phyloP scores from a whole-genome alignment of 345 rosid genomes.

The Gossypium mustelinum region DNA sequence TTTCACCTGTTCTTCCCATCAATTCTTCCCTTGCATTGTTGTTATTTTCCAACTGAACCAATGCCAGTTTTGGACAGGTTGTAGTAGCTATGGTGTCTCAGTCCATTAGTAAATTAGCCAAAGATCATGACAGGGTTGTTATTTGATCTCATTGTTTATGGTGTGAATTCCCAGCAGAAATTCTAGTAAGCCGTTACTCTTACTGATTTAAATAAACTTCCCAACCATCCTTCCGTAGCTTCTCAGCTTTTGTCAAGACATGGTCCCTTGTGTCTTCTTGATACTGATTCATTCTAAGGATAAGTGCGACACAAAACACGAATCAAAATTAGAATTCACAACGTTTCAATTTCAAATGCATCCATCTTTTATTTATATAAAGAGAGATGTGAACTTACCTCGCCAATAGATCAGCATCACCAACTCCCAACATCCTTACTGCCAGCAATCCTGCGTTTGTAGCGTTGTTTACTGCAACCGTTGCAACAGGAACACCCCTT shows the following conservation, averaged over 20 bases:
- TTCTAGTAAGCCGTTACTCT: background rate
- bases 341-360: background rate
- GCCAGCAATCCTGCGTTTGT: conserved; percentile 85
- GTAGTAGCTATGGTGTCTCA: conserved; percentile 1
- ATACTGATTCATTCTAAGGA: conserved; percentile 79
- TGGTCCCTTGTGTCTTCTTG: conserved; percentile 74
- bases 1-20: background rate
- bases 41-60: background rate
- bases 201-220: conserved; percentile 54
- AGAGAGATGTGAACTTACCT: conserved; percentile 26
- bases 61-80: background rate
- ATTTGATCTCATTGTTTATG: background rate
- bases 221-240: conserved; percentile 65
- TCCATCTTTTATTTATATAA: background rate
- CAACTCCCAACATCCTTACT: conserved; percentile 65
- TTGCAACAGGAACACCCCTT: conserved; percentile 92
- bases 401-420: conserved; percentile 60
- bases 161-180: background rate
- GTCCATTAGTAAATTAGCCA: background rate
- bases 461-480: conserved; percentile 85
- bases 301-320: background rate
- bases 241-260: conserved; percentile 67
- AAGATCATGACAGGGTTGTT: background rate
- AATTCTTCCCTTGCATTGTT: background rate
- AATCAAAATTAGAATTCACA: background rate